Base-by-base conservation (phyloP, 495 filamentous ascomycete genomes). In the Aspergillus kassunensis region DNA sequence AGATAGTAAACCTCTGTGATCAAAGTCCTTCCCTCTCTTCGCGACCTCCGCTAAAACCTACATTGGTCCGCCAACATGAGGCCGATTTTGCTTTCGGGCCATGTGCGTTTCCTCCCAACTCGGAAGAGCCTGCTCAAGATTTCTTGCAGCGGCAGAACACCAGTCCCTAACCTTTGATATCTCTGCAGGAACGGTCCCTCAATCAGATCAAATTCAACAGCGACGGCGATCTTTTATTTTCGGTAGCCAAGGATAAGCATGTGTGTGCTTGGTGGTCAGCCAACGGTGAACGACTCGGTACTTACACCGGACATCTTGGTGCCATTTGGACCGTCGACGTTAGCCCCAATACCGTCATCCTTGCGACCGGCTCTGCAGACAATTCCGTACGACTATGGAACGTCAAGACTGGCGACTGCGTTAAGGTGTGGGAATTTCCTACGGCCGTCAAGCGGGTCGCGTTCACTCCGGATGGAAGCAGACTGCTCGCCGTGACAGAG, bases 261-360 rank as follows among this genome's bases (percentile, higher is more conserved):
- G 88, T 96, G 60, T 95, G 91, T 77, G 90, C 81, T 55, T 97
- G 92, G 91, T 96, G 82, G 75, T 82, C 90, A 40, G 88, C 88
- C 71, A 96, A 95, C 73, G 91, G 91, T 73, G 91, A 96, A 78
- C 84, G 91, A 55, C 80, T 97, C 47, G 92, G 92, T 65, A 95
- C 92, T 55, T 99, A 99, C 74, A 82, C 88, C 64, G 93, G 93
- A 64, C 93, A 99, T 78, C 86, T 92, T 66, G 93, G 93, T 70
- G 95, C 93, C 54, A 85, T 99, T 71, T 99, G 93, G 93, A 96
- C 91, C 49, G 88, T 99, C 66, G 95, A 97, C 64, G 88, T 97
- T 57, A 90, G 96, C 78, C 91, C 93, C 56, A 93, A 90, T 62
- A 90, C 88, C 57, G 89, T 88, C 55, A 81, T 97, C 63, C 87